Evolutionary conservation across 75 land plant genomes (phyloP).

Genomic region (Selaginella tamariscina): DNA sequence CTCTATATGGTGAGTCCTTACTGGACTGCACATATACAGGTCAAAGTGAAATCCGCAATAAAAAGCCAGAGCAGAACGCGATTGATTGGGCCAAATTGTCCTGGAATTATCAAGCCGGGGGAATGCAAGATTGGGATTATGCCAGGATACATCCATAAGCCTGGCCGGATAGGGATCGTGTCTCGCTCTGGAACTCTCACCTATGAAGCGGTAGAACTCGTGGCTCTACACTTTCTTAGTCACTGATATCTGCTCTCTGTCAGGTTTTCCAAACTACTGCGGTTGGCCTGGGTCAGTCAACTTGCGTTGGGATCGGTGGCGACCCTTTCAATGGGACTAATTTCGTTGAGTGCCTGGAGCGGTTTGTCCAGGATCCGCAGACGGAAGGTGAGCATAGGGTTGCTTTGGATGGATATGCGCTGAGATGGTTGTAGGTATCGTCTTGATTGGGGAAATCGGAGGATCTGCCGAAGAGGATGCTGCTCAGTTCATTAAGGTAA

Average conservation of each 20-base stretch:
- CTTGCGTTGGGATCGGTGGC: constrained; percentile 93
- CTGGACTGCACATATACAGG: constrained; percentile 21
- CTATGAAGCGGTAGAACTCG: constrained; percentile 67
- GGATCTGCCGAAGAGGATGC: constrained; percentile 97
- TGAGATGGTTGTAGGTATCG: constrained; percentile 37
- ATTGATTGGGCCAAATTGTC: constrained; percentile 89
- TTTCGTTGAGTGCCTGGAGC: constrained; percentile 78
- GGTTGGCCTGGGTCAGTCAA: constrained; percentile 88
- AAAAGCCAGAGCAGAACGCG: constrained; percentile 72
- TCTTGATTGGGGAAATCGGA: constrained; percentile 87
- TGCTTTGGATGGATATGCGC: background rate
- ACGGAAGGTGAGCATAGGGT: constrained; percentile 68
- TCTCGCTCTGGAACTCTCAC: constrained; percentile 92
- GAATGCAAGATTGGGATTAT: constrained; percentile 96
- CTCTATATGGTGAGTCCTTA: background rate
- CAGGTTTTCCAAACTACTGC: constrained; percentile 96
- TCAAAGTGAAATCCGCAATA: constrained; percentile 77
- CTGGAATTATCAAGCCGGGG: constrained; percentile 95
- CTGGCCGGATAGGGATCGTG: constrained; percentile 82
- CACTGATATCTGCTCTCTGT: background rate
- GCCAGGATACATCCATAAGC: constrained; percentile 94
- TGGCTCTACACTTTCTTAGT: background rate
- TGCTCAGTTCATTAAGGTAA: constrained; percentile 65
- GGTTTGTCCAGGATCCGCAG: constrained; percentile 78
- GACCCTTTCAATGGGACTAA: constrained; percentile 96